Evolutionary conservation across 352 stramenopile species (phyloP), one percentile per base, ranked within the genome.

Genomic region (Pythium inflatum): DNA sequence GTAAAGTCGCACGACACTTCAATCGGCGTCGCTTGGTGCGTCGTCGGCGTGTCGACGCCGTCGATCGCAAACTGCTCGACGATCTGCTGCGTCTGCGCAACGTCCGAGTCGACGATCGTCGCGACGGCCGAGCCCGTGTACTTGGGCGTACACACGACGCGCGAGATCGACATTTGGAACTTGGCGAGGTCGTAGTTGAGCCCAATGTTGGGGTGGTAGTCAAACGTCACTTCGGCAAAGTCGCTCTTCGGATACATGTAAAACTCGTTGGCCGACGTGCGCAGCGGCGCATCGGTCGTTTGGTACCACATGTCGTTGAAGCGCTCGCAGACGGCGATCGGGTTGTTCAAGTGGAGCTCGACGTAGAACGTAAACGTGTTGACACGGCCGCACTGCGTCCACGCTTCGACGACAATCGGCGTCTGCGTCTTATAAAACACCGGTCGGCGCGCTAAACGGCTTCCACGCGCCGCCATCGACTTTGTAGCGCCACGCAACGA

Each of bases 221-320:
- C 73, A 33, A 81, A 79, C 57, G 72, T 79, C 58, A 81, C 63
- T 58, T 81, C 75, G 53, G 73, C 72, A 69, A 81, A 81, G 73
- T 76, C 69, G 31, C 72, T 79, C 80, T 82, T 7, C 67, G 71
- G 70, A 62, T 88, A 86, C 41, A 79, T 80, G 63, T 81, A 91
- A 33, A 92, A 74, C n/a, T n/a, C n/a, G 5, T 70, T 54, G 27
- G 53, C 18, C 14, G 14, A 24, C 34, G 49, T 64, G 45, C 30
- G n/a, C 3, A 46, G 27, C 50, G 82, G 72, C 25, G 74, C 68
- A 18, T 76, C 66, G 9, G 72, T 68, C 60, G 77, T 69, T 69
- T 92, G 84, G 69, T 92, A 92, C 82, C 82, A 92, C 84, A 92
- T 88, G n/a, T 74, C 68, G 43, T 69, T 60, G 50, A 90, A 89